Evolutionary conservation across 2,329 filamentous ascomycete species (phyloP).

Genomic region (Penicillium sp.): DNA sequence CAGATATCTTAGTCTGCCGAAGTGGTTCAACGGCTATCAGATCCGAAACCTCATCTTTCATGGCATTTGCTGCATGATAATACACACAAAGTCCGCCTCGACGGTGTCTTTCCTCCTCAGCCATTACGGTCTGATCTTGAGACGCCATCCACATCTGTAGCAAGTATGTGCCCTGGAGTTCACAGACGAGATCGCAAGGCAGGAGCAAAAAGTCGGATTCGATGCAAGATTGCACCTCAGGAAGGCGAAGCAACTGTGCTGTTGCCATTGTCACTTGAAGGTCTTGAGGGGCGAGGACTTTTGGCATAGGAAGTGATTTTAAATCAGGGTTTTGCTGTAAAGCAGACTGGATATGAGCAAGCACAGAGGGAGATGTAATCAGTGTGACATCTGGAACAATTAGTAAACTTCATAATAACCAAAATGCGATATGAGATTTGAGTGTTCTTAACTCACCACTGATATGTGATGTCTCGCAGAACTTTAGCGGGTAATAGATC

Average conservation of each 20-base stretch:
- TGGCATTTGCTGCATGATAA: neutral
- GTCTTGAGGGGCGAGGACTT: neutral
- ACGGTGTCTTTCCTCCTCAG: neutral
- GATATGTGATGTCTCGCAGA: neutral
- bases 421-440: no score
- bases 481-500: constrained; percentile 1
- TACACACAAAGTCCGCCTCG: neutral
- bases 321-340: neutral
- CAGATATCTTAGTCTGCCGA: neutral
- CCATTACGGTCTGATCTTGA: neutral
- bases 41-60: neutral
- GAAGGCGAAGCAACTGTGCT: constrained; percentile 1
- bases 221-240: constrained; percentile 1
- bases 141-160: neutral
- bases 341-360: neutral
- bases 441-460: neutral
- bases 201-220: neutral
- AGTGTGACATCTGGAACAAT: constrained; percentile 2
- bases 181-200: constrained; percentile 6
- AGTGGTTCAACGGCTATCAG: neutral
- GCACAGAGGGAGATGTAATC: neutral
- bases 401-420: neutral
- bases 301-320: neutral
- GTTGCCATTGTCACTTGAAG: neutral
- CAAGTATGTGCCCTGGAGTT: neutral